Evolutionary conservation across 2,329 filamentous ascomycete genomes (phyloP).

Genomic region (Alternaria burnsii): DNA sequence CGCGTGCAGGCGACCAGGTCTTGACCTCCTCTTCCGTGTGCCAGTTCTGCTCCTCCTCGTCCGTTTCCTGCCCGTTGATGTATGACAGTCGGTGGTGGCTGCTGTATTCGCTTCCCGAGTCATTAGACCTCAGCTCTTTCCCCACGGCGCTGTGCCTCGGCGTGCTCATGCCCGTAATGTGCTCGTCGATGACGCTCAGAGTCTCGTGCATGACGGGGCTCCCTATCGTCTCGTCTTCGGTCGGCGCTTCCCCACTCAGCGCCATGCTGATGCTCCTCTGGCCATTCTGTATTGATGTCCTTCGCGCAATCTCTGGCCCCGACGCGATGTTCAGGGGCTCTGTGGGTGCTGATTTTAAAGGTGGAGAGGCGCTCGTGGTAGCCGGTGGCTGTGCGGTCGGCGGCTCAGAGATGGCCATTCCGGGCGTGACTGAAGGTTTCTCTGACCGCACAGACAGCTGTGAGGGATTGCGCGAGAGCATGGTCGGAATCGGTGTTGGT

Average conservation of each 20-base stretch:
- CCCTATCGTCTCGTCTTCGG: slow-evolving; percentile 57
- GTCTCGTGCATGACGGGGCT: slow-evolving; percentile 93
- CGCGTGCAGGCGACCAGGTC: slow-evolving; percentile 79
- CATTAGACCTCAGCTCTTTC: slow-evolving; percentile 67
- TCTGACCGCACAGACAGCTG: slow-evolving; percentile 28
- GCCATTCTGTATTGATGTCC: slow-evolving; percentile 27
- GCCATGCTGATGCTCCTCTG: slow-evolving; percentile 49
- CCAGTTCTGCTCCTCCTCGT: slow-evolving; percentile 83
- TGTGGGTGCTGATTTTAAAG: slow-evolving; percentile 30
- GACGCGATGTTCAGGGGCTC: slow-evolving; percentile 42
- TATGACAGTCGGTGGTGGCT: slow-evolving; percentile 84
- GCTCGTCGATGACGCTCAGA: slow-evolving; percentile 93
- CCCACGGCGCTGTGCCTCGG: slow-evolving; percentile 63
- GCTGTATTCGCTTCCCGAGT: slow-evolving; percentile 92
- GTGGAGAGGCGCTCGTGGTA: slow-evolving; percentile 24
- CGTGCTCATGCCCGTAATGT: slow-evolving; percentile 85
- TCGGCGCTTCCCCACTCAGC: slow-evolving; percentile 47
- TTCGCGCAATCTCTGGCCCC: slow-evolving; percentile 22
- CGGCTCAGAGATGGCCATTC: slow-evolving; percentile 29
- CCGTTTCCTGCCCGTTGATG: slow-evolving; percentile 92
- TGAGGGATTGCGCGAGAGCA: slow-evolving; percentile 43
- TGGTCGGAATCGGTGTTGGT: slow-evolving; percentile 39
- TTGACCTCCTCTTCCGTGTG: slow-evolving; percentile 78
- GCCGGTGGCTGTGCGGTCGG: slow-evolving; percentile 27
- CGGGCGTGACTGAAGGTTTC: slow-evolving; percentile 21